Evolutionary conservation across 2,329 filamentous ascomycete genomes (phyloP), one percentile per base, ranked within the genome.

Genomic region (Monosporascus sp.): DNA sequence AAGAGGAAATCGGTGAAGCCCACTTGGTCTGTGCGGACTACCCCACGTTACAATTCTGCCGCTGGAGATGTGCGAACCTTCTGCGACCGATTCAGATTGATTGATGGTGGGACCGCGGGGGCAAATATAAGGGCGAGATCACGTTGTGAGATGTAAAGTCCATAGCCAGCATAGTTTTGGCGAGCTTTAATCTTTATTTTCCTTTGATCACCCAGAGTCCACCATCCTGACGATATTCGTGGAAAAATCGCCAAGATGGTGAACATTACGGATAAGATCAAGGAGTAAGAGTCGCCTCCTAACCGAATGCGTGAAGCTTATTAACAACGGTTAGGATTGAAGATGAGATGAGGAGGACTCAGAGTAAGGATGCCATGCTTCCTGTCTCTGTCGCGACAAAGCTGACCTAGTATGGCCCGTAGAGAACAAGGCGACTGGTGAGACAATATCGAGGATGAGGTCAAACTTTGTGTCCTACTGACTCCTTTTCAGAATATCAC

Each of bases 371-470:
- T 52, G 45, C 18, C 37, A 25, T 9, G 49, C 37, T 48, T 31
- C 50, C 45, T 6, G 46, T 43, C 41, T 20, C 17, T 48, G 31
- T 54, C 31, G 25, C n/a, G 39, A 25, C 6, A 31, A n/a, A 48
- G 41, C 58, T 60, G 48, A 63, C 52, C 50, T 54, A 52, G 18
- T 27, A 57, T 70, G 70, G 68, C 60, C 56, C 57, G 66, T 67
- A 96, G 93, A 99, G 76, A 99, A 99, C 70, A 99, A 99, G 84
- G 93, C 93, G 55, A 99, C 94, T 72, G 91, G 93, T 97, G 85
- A 66, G 86, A n/a, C 25, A 44, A 18, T 22, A 31, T 20, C 46
- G n/a, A 6, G 9, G 49, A 17, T 48, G 9, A 22, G 46, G 35
- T 50, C 39, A 22, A 37, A 43, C 46, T 49, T 56, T 48, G 39